Evolutionary conservation across 176 grass and related monocot genomes (phyloP), one percentile per base, ranked within the genome.

Genomic region (Elymus sibiricus): DNA sequence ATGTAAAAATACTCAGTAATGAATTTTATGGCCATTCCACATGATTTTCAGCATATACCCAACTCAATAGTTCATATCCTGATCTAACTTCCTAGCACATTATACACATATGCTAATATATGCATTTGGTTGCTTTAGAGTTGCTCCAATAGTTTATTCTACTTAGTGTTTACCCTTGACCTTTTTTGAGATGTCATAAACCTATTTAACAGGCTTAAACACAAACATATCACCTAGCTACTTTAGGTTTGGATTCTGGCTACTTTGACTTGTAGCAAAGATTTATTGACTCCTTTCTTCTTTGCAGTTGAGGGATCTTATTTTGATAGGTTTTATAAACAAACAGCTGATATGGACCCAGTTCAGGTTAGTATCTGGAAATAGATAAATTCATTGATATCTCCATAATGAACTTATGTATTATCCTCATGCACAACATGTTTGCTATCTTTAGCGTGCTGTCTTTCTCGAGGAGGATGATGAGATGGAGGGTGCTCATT

Each of bases 401-500:
- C 11, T 43, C 70, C 28, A 27, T 87, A 5, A 64, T 67, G 12
- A 77, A 65, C 66, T 38, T 66, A 79, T 85, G 42, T 76, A 25
- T 58, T 70, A 49, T 60, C 28, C 46, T 78, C 63, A 79, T 29
- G 64, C 62, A 59, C 2, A 27, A n/a, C 38, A n/a, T 74, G 28
- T 75, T 68, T 90, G 67, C 43, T 79, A 43, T 68, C 76, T 83
- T 87, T 51, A 98, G 97, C 91, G 97, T 92, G 97, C 97, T 28
- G 86, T 86, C 69, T 95, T 91, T 83, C 92, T 98, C 2, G 97
- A 98, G 89, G 88, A 94, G 56, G 97, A 96, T 6, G 90, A 82
- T 91, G 97, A 98, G 87, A 98, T 98, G 97, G 97, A 96, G 86
- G 94, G 88, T 92, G 94, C 97, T 67, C 97, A 98, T 90, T 92